Base-by-base conservation (phyloP, 805 yeast species). In the Brettanomyces sp. region DNA sequence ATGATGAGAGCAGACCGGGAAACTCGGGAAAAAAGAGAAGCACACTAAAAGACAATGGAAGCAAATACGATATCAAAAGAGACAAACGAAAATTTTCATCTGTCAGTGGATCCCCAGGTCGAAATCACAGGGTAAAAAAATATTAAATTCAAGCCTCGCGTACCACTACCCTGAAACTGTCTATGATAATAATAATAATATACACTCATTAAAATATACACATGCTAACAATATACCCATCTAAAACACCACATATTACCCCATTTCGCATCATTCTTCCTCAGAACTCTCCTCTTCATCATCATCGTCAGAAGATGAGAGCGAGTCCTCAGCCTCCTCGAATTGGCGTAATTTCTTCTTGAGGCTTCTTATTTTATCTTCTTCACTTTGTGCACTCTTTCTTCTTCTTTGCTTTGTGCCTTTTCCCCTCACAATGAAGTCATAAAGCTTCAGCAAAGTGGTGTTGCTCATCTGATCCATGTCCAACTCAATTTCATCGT, bases 401-500 rank as follows among this genome's bases (percentile, higher is more conserved):
- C 53, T 60, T 24, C 46, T 47, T 25, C 38, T 41, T 25, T 59
- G 58, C 42, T 63, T 59, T 53, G 64, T 70, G 54, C 62, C 66
- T 56, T 69, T 67, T 50, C 67, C 69, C 47, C 64, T 64, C 49
- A 83, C 85, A 54, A 93, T 88, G 55, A 83, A 85, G 62, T 84
- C 82, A 72, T 89, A 91, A 51, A 93, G 70, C 58, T 86, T 85
- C 61, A 86, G 67, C 45, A 91, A 75, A 1, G 97, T 90, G 38
- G 77, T 69, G 52, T 87, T 88, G 56, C 87, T 96, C 55, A 93
- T 74, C 65, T 84, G 84, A 62, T 93, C 97, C 81, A 93, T 85
- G 65, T 93, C 99, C 49, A 93, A 74, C 70, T 93, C 99, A 50
- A 93, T 93, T 69, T 93, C 98, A 47, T 91, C 98, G 56, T 88